Base-by-base conservation (phyloP, 148 eudicot genomes). In the Polygonum aviculare region DNA sequence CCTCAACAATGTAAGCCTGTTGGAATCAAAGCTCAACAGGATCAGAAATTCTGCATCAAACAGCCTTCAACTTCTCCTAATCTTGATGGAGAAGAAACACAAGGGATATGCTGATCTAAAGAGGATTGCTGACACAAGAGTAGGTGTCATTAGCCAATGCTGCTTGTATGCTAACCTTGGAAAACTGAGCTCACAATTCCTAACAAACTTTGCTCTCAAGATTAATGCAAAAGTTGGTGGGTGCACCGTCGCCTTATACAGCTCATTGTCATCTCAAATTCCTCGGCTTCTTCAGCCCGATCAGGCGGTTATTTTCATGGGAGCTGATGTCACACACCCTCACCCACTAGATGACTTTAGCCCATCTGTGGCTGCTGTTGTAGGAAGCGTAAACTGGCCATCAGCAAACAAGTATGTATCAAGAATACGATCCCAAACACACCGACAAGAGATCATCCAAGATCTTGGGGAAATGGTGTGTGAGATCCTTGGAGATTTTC, bases 211-310 rank as follows among this genome's bases (percentile, higher is more conserved):
- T 79, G 98, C 97, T 72, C 89, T 94, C 26, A 94, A 94, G 83
- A 94, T 94, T 76, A 94, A 94, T 71, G 97, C 97, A 76, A 94
- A 94, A 83, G 87, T 92, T 2, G 98, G 98, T 35, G 98, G 98
- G 0, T 94, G 88, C 81, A 94, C 98, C 0, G 98, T 90, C 5
- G 91, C 97, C 33, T 77, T 94, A 54, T 88, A 83, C 84, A 88
- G 87, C 76, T 81, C 98, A 19, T 73, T 94, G 48, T 92, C 93
- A 1, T 81, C 91, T 41, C 97, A 94, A 79, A 85, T 91, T 41
- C 98, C 97, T 1, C 80, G 97, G 59, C 79, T 91, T 67, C 80
- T 94, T 44, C 75, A 40, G 33, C 79, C 72, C 14, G 85, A 91
- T 47, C 89, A 90, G 39, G 91, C 96, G 0, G 83, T 89, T 35